Base-by-base conservation (phyloP, 352 stramenopile species). In the Peronospora belbahrii region DNA sequence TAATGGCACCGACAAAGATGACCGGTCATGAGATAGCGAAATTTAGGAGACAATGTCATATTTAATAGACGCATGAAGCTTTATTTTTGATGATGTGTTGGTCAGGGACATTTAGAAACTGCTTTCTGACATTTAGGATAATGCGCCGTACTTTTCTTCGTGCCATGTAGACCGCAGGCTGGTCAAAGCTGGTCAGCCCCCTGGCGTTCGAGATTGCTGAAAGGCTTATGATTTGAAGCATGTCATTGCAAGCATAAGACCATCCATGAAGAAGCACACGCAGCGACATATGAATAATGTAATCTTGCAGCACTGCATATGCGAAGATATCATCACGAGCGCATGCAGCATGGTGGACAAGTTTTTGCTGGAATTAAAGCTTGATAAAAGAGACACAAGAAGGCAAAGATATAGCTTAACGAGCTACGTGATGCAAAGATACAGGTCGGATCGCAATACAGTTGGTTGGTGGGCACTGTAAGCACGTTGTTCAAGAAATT, bases 331-430 rank as follows among this genome's bases (percentile, higher is more conserved):
- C 74, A 85, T 31, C 62, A 83, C 19, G 64, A 77, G 6, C 69
- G 61, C 7, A 63, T 85, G 19, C 68, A 78, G 37, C 58, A 51
- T 82, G 0, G 61, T 79, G 13, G 56, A 70, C 6, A 70, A 83
- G 23, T 79, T 70, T 18, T 40, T 83, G 25, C 36, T 56, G 1
- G 70, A 85, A 36, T 47, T 85, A 8, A 80, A 85, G 23, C 41
- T 52, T 4, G 66, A 80, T 39, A 62, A 70, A 20, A 37, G 49
- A 65, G 60, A 14, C 70, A 82, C 56, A 75, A 67, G 48, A 70
- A 70, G 34, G 65, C 62, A 22, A 54, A 75, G 15, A 49, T 64
- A 4, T 41, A 55, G 14, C 32, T 82, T 1, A 70, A 82, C 0
- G 57, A 83, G 7, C 31, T 72, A 27, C 49, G 56, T 31, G 27